Base-by-base conservation (phyloP, 352 stramenopile species). In the Pythium myriotylum region DNA sequence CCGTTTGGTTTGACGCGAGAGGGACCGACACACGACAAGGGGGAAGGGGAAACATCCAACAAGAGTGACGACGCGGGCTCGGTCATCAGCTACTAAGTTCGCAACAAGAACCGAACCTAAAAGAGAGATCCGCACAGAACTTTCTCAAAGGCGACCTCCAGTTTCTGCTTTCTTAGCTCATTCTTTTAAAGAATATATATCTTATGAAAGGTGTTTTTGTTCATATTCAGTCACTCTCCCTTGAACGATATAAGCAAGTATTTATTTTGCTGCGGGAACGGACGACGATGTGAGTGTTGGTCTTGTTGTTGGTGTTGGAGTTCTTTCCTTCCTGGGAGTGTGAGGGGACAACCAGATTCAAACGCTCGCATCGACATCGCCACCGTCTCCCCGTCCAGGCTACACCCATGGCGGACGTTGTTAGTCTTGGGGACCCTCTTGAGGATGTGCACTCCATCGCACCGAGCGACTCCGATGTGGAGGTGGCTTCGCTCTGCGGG, bases 401-500 rank as follows among this genome's bases (percentile, higher is more conserved):
- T 40, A 12, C 29, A 12, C 47, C 33, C 47, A 70, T 70, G 62
- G 53, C 55, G 14, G 62, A 70, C 62, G 51, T 62, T 12, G 39
- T 65, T 33, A 61, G 42, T 48, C 42, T 65, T 22, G 46, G 45
- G 20, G 50, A 65, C 33, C 42, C 40, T 2, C 51, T 49, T 14
- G 55, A 65, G 37, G 62, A 70, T 32, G 42, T 62, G 2, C 55
- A 70, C 32, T 65, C 56, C 19, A 65, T 71, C 39, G 64, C 58
- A 0, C 64, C 57, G 1, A 71, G 80, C 65, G 80, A 92, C 59
- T 92, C 83, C 33, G 83, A 92, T 56, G 66, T 68, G 8, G 74
- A 84, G 35, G 74, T 81, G 24, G 81, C 64, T 45, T 92, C 83
- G 33, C 76, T 91, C 14, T 91, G 81, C 62, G 81, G 78, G 42